phyloP scores from a whole-genome alignment of 2,329 filamentous ascomycete species.

The Aspergillus sp. region DNA sequence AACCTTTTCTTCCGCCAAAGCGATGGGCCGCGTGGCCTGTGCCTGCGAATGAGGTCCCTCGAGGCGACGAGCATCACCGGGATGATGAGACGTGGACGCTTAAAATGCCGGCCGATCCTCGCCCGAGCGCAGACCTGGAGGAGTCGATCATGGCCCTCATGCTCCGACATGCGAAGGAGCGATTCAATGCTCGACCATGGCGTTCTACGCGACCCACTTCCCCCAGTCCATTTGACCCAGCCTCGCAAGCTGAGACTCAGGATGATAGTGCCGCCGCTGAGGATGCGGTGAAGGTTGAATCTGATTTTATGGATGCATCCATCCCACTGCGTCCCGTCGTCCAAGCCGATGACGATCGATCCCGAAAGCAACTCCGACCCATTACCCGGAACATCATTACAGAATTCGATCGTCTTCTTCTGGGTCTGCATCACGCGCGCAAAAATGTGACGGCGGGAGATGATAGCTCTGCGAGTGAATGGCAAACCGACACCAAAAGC shows the following conservation, averaged over 20 bases:
- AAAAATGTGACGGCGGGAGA: constrained; percentile 44
- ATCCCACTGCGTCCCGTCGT: constrained; percentile 48
- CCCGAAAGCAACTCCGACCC: constrained; percentile 63
- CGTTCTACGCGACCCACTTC: constrained; percentile 4
- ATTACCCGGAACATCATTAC: constrained; percentile 67
- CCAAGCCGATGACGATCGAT: constrained; percentile 68
- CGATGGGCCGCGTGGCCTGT: constrained; percentile 87
- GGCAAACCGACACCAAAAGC: constrained; percentile 27
- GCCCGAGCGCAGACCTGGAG: constrained; percentile 62
- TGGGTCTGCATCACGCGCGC: constrained; percentile 66
- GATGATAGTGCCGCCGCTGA: constrained; percentile 18
- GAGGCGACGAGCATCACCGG: constrained; percentile 50
- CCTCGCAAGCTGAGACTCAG: constrained; percentile 8
- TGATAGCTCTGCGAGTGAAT: constrained; percentile 27
- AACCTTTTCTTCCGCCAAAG: constrained; percentile 47
- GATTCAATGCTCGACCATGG: constrained; percentile 49
- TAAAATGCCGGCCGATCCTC: constrained; percentile 41
- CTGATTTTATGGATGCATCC: constrained; percentile 8
- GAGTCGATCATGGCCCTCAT: constrained; percentile 68
- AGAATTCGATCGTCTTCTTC: constrained; percentile 67
- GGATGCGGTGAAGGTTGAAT: constrained; percentile 18
- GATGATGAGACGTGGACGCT: constrained; percentile 54
- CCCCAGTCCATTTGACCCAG: neutral
- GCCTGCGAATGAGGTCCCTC: constrained; percentile 59
- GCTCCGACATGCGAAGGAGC: constrained; percentile 65